Percentiles rank a stretch among this genome's conserved stretches.
Conservation (phyloP, 2,329 filamentous ascomycete species). For the Colletotrichum orchidophilum region DNA sequence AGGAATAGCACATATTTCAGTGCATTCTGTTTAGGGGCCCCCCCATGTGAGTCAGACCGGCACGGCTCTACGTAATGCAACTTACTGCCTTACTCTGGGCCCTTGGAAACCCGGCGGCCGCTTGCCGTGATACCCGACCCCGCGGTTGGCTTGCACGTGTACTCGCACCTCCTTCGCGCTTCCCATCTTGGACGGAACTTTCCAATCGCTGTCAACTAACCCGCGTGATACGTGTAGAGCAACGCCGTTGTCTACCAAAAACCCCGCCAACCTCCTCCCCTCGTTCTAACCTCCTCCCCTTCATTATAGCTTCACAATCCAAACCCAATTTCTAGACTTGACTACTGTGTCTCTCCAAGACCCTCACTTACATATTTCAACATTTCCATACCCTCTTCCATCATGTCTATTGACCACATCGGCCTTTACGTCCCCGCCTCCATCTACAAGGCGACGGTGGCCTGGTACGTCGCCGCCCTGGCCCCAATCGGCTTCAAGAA, state of each 20-base stretch:
- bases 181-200: neutral
- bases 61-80: neutral
- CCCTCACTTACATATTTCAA: neutral
- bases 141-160: conserved; percentile 1
- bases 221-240: neutral
- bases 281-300: neutral
- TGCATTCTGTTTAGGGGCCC: neutral
- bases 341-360: neutral
- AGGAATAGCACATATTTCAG: neutral
- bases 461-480: conserved; percentile 47
- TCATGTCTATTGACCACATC: conserved; percentile 49
- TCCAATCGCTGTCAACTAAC: neutral
- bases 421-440: conserved; percentile 42
- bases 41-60: neutral
- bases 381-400: neutral
- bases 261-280: conserved; percentile 7
- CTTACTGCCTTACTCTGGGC: neutral
- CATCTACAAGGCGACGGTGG: conserved; percentile 41
- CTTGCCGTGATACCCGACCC: neutral
- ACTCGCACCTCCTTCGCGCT: conserved; percentile 12
- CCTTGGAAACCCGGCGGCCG: neutral
- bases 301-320: neutral
- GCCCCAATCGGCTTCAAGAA: conserved; percentile 48
- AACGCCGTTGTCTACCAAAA: conserved; percentile 4
- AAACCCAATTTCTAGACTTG: neutral